phyloP scores from a whole-genome alignment of 768 basidiomycete genomes.

The Xerocomus spinulosus region DNA sequence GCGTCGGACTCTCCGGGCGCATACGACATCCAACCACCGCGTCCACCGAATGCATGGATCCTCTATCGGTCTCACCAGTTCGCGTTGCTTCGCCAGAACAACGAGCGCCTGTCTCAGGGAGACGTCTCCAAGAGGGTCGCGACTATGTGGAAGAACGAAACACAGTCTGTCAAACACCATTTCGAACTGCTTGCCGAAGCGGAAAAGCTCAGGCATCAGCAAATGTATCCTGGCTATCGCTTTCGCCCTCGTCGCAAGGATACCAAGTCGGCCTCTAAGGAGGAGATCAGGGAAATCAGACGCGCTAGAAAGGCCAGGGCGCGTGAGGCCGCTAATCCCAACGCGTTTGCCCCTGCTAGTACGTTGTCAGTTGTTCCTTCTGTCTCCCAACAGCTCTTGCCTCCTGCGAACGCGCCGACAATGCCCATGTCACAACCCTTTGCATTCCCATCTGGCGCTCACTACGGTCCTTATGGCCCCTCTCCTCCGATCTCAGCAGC shows the following conservation, averaged over 20 bases:
- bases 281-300: slow-evolving; percentile 36
- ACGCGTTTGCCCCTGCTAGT: neutral
- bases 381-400: neutral
- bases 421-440: slow-evolving; percentile 20
- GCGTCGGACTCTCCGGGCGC: slow-evolving; percentile 3
- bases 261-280: slow-evolving; percentile 39
- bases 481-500: slow-evolving; percentile 52
- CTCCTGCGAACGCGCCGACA: slow-evolving; percentile 4
- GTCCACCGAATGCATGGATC: slow-evolving; percentile 83
- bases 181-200: slow-evolving; percentile 53
- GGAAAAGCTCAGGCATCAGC: slow-evolving; percentile 48
- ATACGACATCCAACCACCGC: slow-evolving; percentile 40
- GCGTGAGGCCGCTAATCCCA: slow-evolving; percentile 16
- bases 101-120: slow-evolving; percentile 46
- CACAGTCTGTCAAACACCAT: slow-evolving; percentile 40
- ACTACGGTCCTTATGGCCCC: slow-evolving; percentile 38
- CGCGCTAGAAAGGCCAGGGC: slow-evolving; percentile 20
- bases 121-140: slow-evolving; percentile 63
- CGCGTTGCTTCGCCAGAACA: slow-evolving; percentile 19
- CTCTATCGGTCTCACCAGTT: slow-evolving; percentile 66
- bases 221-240: slow-evolving; percentile 52
- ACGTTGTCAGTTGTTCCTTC: slow-evolving; percentile 4
- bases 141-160: slow-evolving; percentile 58
- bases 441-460: slow-evolving; percentile 21
- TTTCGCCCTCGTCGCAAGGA: slow-evolving; percentile 55